Percentiles rank a stretch among this genome's conserved stretches.
Conservation (phyloP, 129 eudicot genomes). For the Flaveria linearis region DNA sequence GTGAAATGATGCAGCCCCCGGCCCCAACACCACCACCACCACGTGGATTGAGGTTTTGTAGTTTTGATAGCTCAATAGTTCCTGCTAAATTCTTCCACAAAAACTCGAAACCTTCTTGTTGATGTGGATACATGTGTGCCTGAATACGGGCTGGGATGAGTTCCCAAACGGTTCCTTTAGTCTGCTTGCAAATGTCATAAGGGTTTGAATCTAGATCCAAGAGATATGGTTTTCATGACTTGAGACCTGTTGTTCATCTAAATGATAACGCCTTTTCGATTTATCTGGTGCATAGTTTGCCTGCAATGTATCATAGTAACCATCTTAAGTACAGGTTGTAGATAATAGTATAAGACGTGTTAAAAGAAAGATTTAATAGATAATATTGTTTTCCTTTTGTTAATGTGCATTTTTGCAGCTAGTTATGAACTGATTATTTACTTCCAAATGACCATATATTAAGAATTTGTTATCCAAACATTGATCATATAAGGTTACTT, state of each 20-base stretch:
- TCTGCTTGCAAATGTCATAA: slow-evolving; percentile 2
- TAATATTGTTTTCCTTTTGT: no score
- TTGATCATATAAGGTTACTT: slow-evolving; percentile 21
- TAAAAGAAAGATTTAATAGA: no score
- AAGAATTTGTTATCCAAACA: neutral
- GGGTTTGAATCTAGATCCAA: neutral
- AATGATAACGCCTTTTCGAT: slow-evolving; percentile 10
- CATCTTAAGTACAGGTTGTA: no score
- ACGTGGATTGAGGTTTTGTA: slow-evolving; percentile 18
- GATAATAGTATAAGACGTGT: no score
- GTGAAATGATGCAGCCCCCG: slow-evolving; percentile 81
- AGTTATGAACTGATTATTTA: neutral
- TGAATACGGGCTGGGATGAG: slow-evolving; percentile 31
- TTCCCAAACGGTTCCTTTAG: slow-evolving; percentile 53
- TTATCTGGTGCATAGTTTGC: slow-evolving; percentile 25
- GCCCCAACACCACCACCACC: slow-evolving; percentile 25
- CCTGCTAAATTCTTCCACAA: slow-evolving; percentile 65
- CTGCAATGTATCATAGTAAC: slow-evolving; percentile 10
- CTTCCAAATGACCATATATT: neutral
- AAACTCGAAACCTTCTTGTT: slow-evolving; percentile 72
- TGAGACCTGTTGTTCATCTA: slow-evolving; percentile 15
- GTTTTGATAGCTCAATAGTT: slow-evolving; percentile 34
- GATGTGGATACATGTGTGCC: slow-evolving; percentile 56
- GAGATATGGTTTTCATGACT: neutral
- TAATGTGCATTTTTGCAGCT: no score